Conservation (phyloP, 2,329 filamentous ascomycete species). For the Xylariaceae sp. region DNA sequence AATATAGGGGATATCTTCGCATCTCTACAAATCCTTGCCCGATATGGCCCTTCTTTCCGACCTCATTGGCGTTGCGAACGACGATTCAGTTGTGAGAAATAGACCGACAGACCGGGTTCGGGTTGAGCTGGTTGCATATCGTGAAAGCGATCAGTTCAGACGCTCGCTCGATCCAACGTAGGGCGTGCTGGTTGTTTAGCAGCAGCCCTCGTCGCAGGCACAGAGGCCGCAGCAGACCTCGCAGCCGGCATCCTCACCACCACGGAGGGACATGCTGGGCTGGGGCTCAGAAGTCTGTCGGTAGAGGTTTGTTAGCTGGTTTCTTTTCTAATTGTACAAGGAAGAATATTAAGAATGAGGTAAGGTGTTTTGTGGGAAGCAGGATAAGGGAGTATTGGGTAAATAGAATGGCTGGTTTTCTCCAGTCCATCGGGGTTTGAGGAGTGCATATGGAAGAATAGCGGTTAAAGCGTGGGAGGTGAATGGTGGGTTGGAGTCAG, state of each 20-base stretch:
- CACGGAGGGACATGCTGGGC: constrained; percentile 40
- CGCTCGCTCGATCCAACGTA: background rate
- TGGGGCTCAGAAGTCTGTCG: constrained; percentile 37
- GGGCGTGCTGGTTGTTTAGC: constrained; percentile 27
- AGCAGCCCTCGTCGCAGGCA: constrained; percentile 42
- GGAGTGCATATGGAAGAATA: background rate
- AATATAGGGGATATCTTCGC: no score
- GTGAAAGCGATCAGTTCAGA: background rate
- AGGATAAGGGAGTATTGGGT: background rate
- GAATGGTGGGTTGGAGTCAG: background rate
- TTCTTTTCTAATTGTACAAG: background rate
- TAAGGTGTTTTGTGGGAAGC: background rate
- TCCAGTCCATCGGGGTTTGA: background rate
- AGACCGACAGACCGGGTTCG: no score
- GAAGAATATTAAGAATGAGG: background rate
- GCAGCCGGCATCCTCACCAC: constrained; percentile 44
- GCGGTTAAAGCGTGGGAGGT: background rate
- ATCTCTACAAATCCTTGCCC: no score
- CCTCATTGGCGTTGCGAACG: no score
- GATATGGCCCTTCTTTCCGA: no score
- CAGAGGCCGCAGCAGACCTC: constrained; percentile 45
- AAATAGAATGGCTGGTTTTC: background rate
- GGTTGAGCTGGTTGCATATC: background rate
- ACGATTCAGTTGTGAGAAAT: no score
- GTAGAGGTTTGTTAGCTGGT: constrained; percentile 4